Evolutionary conservation across 768 basidiomycete genomes (phyloP).

Genomic region (Cubamyces sp.): DNA sequence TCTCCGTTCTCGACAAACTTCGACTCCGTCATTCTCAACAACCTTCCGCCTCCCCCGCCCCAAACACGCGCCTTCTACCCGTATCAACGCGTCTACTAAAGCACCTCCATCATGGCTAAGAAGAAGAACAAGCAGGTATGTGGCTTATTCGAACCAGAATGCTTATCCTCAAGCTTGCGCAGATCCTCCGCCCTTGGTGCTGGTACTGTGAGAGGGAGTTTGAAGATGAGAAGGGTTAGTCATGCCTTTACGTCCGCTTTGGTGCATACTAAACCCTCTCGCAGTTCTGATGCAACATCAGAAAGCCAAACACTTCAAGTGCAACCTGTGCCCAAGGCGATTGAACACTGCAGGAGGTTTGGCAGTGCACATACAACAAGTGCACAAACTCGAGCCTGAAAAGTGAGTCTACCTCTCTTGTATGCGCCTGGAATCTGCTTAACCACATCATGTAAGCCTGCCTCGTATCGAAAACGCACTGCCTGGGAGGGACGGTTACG

Average conservation of each 20-base stretch:
- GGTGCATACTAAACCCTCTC: background rate
- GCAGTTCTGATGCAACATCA: constrained; percentile 98
- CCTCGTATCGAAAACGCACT: constrained; percentile 96
- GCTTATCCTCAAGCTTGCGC: constrained; percentile 17
- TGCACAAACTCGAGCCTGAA: constrained; percentile 98
- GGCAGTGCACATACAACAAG: constrained; percentile 97
- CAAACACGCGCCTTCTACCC: background rate
- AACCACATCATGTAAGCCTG: constrained; percentile 45
- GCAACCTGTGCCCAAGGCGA: constrained; percentile 91
- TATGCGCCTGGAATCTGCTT: background rate
- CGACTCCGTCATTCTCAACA: constrained; percentile 13
- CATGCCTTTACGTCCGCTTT: background rate
- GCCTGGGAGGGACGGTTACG: constrained; percentile 95
- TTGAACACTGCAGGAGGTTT: constrained; percentile 97
- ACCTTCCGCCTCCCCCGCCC: background rate
- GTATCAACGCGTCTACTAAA: background rate
- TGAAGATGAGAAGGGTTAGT: constrained; percentile 95
- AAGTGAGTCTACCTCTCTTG: constrained; percentile 37
- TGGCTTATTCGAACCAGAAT: background rate
- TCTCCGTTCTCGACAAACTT: background rate
- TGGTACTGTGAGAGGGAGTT: constrained; percentile 99
- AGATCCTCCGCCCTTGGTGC: constrained; percentile 93
- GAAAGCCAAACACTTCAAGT: constrained; percentile 99
- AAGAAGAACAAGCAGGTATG: constrained; percentile 58
- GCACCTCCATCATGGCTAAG: constrained; percentile 46